Evolutionary conservation across 495 filamentous ascomycete species (phyloP), one percentile per base, ranked within the genome.

Genomic region (Penicillium angulare): DNA sequence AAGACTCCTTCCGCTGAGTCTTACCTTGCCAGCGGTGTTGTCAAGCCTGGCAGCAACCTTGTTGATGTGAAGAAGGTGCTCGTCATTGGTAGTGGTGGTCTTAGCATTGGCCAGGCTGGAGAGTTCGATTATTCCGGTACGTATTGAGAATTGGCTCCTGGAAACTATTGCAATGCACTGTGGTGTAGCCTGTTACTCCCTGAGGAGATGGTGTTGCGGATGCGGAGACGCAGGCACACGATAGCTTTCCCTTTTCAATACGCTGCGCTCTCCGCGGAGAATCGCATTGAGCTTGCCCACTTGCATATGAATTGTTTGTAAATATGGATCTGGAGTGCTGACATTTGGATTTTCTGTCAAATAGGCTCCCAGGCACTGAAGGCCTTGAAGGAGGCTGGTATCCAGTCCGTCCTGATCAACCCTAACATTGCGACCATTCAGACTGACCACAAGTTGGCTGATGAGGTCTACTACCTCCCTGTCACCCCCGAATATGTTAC

Each of bases 401-500:
- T 98, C 53, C 85, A 89, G 58, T 96, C 93, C 2, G 85, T 98
- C 51, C 83, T 98, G 47, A 92, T 98, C 75, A 98, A 98, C 71
- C 93, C 92, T 39, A 98, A 98, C 68, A 98, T 98, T 59, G 92
- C 92, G 31, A 98, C 92, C 22, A 98, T 98, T 61, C 92, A 98
- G 71, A 98, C 92, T 29, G 92, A 95, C 20, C 95, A 96, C 75
- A 95, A 95, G 56, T 80, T 98, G 43, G 92, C 92, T 8, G 92
- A 98, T 60, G 93, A 97, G 71, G 89, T 98, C 49, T 98, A 97
- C 74, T 98, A 97, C 77, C 84, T 97, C 2, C 92, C 92, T 8
- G 93, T 98, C 40, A 98, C 91, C 21, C 89, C 92, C 33, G 92
- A 97, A 68, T 98, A 97, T 59, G 92, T 98, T 39, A 91, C 90